Evolutionary conservation across 768 basidiomycete species (phyloP).

Genomic region (Termitomyces sp.): DNA sequence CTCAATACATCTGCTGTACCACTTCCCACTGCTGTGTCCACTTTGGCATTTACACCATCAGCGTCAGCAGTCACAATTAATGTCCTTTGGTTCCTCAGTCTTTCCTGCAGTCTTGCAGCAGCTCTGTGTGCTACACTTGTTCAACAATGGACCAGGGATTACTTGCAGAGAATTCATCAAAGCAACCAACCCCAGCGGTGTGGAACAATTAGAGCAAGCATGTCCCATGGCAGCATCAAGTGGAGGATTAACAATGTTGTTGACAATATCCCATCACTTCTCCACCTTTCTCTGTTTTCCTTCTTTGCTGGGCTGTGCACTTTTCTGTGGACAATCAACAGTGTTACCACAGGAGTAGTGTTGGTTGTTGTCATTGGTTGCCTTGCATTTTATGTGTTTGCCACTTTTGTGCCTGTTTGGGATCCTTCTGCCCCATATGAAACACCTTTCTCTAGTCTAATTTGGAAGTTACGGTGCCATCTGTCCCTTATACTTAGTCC

Average conservation of each 20-base stretch:
- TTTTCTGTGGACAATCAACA: not conserved
- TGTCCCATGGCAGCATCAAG: not conserved
- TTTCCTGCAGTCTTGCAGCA: slow-evolving; percentile 19
- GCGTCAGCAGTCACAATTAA: no score
- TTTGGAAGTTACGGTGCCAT: no score
- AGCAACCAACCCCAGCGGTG: not conserved
- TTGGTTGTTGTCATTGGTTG: not conserved
- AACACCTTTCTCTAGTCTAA: not conserved
- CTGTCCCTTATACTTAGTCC: no score
- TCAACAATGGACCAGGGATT: slow-evolving; percentile 5
- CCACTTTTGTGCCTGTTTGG: not conserved
- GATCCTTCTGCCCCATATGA: not conserved
- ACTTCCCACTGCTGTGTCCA: no score
- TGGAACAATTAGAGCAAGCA: not conserved
- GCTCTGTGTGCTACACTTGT: slow-evolving; percentile 26
- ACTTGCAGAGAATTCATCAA: not conserved
- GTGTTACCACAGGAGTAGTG: not conserved
- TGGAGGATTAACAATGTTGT: slow-evolving; percentile 5
- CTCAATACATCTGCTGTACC: no score
- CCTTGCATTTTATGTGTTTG: not conserved
- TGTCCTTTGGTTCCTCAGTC: no score
- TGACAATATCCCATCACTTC: slow-evolving; percentile 1
- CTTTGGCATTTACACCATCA: no score
- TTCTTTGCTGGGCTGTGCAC: no score
- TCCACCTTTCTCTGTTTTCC: slow-evolving; percentile 6